Evolutionary conservation across 495 filamentous ascomycete genomes (phyloP), one percentile per base, ranked within the genome.

Genomic region (Pyronema omphalodes): DNA sequence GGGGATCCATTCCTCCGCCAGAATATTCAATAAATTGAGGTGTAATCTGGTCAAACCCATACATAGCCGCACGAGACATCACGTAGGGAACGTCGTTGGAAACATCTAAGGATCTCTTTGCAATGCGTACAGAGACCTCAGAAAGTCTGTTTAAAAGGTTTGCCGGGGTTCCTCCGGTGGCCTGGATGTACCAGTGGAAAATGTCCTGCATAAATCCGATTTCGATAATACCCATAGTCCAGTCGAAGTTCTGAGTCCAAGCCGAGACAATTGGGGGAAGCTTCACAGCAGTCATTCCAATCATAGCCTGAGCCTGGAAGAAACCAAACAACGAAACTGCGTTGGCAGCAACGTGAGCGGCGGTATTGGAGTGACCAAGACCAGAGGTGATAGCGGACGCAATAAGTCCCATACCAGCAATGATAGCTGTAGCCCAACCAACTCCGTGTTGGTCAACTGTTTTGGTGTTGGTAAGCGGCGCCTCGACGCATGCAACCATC

Each of bases 211-310:
- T 75, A 68, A 96, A 98, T 41, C 73, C 72, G 54, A 98, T 76
- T 51, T 76, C 76, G 63, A 98, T 93, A 63, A 98, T 88, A 61
- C 91, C 91, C 86, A 98, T 93, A 66, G 80, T 89, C 91, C 91
- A 98, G 67, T 89, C 82, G 72, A 96, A 95, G 64, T 96, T 91
- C 71, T 96, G 89, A 0, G 89, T 94, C 91, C 91, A 98, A 0
- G 89, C 75, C 62, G 83, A 76, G 43, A 93, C 91, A 47, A 93
- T 83, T 0, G 91, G 91, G 3, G 91, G 91, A 49, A 94, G 77
- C 19, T 74, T 74, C n/a, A 95, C 80, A 9, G 83, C 75, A 36
- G 78, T 83, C 73, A 95, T 82, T 44, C 88, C 91, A 58, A 94
- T 73, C 68, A 98, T 88, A n/a, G 91, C 88, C 66, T 95, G 91